Evolutionary conservation across 768 basidiomycete genomes (phyloP), one percentile per base, ranked within the genome.

Genomic region (Leccinellum rugosiceps): DNA sequence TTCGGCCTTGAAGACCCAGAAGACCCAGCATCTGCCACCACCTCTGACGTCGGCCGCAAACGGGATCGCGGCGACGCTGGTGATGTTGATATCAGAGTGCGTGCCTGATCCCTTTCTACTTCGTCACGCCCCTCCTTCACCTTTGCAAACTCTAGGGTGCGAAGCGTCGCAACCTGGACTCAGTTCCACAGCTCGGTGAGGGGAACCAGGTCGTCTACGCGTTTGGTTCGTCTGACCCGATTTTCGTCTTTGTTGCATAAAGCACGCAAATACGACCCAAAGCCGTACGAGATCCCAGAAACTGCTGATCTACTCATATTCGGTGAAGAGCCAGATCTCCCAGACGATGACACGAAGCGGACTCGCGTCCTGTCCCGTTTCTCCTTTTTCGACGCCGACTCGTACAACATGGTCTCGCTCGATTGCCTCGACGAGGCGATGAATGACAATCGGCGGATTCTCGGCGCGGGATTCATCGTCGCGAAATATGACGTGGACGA

Each of bases 361-460:
- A 70, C 81, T n/a, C 80, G 88, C 3, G 60, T 80, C 8, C 74
- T 92, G 5, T 75, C 75, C 5, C 77, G 80, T 26, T 92, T 89
- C 60, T 64, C 75, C 1, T 76, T 90, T 47, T 90, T 86, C 65
- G 84, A 90, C 53, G 75, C 81, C 0, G 70, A 65, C 4, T 75
- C 78, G 14, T n/a, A 23, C 32, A 74, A 78, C 44, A 67, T 86
- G 61, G 72, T 85, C 0, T 75, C 80, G 2, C 45, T 46, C 45
- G 45, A 46, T 17, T 14, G n/a, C 14, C 45, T 46, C 14, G 45
- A 46, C 13, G 8, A 26, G 8, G 41, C 23, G 31, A 65, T 72
- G 32, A 75, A 77, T 6, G 55, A 50, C 0, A 74, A 74, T 55
- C 71, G 75, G 8, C 63, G 74, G 17, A 75, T 85, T 46, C 79